Conservation (phyloP, 2,329 filamentous ascomycete genomes). For the Aspergillus jensenii region DNA sequence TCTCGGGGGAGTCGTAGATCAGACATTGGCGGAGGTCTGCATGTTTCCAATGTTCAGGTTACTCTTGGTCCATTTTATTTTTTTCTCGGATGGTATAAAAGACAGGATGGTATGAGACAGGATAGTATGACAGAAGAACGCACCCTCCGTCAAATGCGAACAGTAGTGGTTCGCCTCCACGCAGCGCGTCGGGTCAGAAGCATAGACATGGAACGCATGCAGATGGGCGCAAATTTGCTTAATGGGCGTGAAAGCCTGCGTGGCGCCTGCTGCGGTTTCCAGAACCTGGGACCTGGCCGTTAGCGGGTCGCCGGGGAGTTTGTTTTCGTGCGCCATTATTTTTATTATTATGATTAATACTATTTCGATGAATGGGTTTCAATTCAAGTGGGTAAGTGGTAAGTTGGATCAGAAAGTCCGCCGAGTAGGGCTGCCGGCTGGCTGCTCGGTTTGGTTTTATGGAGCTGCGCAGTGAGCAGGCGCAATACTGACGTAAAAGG, state of each 20-base stretch:
- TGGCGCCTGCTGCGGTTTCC: constrained; percentile 36
- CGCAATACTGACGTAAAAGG: constrained; percentile 5
- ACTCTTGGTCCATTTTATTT: neutral
- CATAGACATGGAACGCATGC: constrained; percentile 84
- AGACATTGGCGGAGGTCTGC: constrained; percentile 79
- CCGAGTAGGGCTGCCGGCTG: neutral
- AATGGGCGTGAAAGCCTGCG: constrained; percentile 62
- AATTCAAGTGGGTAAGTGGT: neutral
- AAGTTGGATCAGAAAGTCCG: neutral
- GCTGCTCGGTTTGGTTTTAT: neutral
- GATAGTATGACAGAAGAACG: neutral
- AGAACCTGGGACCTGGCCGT: constrained; percentile 38
- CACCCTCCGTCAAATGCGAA: constrained; percentile 67
- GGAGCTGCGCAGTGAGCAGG: neutral
- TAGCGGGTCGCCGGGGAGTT: constrained; percentile 31
- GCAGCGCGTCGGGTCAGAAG: constrained; percentile 65
- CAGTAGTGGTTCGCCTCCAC: constrained; percentile 87
- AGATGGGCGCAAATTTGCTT: constrained; percentile 78
- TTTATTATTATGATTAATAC: neutral
- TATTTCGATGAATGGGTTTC: neutral
- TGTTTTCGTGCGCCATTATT: constrained; percentile 2
- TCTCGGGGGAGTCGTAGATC: constrained; percentile 71
- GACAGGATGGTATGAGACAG: too few relatives aligned
- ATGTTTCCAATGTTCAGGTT: neutral
- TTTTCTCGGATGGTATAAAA: too few relatives aligned